These are phyloP conservation scores for Microbotryum scabiosae DNA, from an alignment of 1,284 basidiomycete species.

Conservation along the genomic window DNA sequence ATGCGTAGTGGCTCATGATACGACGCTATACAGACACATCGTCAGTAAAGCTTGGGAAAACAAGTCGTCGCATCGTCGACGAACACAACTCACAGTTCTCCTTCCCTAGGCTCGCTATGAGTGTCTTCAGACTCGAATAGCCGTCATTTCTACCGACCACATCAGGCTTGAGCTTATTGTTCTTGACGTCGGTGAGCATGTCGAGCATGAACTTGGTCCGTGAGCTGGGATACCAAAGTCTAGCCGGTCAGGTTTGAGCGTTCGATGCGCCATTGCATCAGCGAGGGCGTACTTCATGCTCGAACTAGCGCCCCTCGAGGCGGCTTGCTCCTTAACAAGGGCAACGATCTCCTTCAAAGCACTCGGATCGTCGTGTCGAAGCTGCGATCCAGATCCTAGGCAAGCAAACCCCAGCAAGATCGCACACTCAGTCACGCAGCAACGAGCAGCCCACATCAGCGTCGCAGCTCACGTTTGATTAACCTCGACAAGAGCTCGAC, in stretches of 20 bases:
- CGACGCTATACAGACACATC: constrained; percentile 10
- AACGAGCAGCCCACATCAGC: not conserved
- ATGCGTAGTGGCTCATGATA: constrained; percentile 71
- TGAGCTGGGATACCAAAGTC: constrained; percentile 48
- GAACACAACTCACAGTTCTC: constrained; percentile 56
- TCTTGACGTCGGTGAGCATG: constrained; percentile 78
- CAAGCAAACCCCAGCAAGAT: not conserved
- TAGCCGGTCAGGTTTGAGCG: too few species aligned
- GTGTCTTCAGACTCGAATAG: constrained; percentile 72
- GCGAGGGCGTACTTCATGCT: too few species aligned
- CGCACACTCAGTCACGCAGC: not conserved
- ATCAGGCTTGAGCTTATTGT: constrained; percentile 66
- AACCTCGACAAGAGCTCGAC: constrained; percentile 85
- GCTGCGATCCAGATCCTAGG: constrained; percentile 71
- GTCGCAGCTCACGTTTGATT: constrained; percentile 57
- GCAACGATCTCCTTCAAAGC: constrained; percentile 48
- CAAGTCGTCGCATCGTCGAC: not conserved
- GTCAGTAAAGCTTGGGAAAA: not conserved
- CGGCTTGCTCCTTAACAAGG: constrained; percentile 58
- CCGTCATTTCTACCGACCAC: constrained; percentile 57
- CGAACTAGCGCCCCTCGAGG: too few species aligned
- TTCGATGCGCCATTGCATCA: too few species aligned
- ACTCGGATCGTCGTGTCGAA: constrained; percentile 57
- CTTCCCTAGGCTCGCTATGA: constrained; percentile 63
- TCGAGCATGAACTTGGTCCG: constrained; percentile 88